These are phyloP conservation scores for Pythium monospermum DNA, from an alignment of 352 stramenopile species.

Conservation along the genomic window DNA sequence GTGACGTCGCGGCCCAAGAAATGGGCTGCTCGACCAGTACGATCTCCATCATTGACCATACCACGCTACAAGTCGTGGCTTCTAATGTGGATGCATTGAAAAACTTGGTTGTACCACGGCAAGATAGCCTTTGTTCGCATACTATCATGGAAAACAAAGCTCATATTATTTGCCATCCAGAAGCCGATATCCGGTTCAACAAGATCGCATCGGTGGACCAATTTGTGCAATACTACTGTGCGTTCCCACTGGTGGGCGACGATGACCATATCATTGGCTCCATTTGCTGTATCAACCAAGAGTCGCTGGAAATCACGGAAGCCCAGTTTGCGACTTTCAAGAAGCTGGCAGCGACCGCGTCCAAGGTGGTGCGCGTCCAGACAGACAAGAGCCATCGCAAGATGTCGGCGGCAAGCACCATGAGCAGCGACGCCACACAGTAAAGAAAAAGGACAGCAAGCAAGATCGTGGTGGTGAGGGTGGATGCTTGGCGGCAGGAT, in stretches of 20 bases:
- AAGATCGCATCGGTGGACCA: conserved; percentile 13
- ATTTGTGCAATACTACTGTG: conserved; percentile 63
- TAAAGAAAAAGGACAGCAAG: background rate
- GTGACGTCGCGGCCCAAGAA: conserved; percentile 39
- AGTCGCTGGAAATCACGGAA: conserved; percentile 39
- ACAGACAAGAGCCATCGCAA: background rate
- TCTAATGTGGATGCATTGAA: conserved; percentile 27
- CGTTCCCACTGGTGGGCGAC: conserved; percentile 41
- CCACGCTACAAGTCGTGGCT: conserved; percentile 36
- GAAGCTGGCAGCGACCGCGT: conserved; percentile 27
- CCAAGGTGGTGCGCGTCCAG: conserved; percentile 12
- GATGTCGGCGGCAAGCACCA: background rate
- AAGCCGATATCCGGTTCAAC: conserved; percentile 55
- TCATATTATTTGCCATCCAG: conserved; percentile 44
- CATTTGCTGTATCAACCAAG: conserved; percentile 48
- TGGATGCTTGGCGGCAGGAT: no score
- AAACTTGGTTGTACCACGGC: conserved; percentile 30
- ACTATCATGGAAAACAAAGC: conserved; percentile 48
- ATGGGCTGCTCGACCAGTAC: conserved; percentile 39
- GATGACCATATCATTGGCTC: conserved; percentile 49
- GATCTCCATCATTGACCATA: conserved; percentile 45
- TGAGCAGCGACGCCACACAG: background rate
- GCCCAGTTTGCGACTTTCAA: conserved; percentile 52
- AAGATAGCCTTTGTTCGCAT: conserved; percentile 50
- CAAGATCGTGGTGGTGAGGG: no score